Percentiles rank a stretch among this genome's conserved stretches.
These are phyloP conservation scores for Syzygium aromaticum DNA, from an alignment of 345 rosid species.

Conservation along the genomic window DNA sequence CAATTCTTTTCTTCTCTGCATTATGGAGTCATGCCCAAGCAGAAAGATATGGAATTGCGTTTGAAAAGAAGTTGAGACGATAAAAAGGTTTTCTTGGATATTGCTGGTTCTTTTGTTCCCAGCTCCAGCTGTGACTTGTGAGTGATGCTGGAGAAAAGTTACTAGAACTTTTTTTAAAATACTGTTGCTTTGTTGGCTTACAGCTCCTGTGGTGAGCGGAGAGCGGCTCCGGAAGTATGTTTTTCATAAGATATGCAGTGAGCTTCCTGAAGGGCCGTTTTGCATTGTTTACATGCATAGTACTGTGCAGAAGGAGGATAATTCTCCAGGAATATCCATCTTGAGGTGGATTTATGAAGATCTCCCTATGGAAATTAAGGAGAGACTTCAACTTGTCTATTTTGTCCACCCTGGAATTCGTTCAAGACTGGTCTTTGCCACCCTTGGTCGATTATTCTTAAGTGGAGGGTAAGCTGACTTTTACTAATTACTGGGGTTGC, in stretches of 20 bases:
- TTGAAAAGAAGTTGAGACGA: neutral
- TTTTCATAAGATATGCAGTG: slow-evolving; percentile 58
- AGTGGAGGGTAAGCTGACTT: slow-evolving; percentile 69
- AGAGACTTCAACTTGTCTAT: slow-evolving; percentile 70
- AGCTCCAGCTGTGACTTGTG: neutral
- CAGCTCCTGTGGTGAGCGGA: slow-evolving; percentile 81
- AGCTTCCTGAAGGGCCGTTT: slow-evolving; percentile 74
- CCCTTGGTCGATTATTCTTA: slow-evolving; percentile 84
- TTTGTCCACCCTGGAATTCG: slow-evolving; percentile 87
- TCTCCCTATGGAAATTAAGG: slow-evolving; percentile 59
- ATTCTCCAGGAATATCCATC: slow-evolving; percentile 71
- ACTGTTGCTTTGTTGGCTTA: slow-evolving; percentile 1
- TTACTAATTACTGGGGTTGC: neutral
- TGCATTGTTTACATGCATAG: slow-evolving; percentile 81
- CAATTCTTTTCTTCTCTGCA: neutral
- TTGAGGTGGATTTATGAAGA: slow-evolving; percentile 96
- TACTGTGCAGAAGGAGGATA: slow-evolving; percentile 79
- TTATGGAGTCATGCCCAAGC: neutral
- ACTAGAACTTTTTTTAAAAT: neutral
- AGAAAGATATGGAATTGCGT: neutral
- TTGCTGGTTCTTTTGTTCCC: neutral
- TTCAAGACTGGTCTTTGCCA: slow-evolving; percentile 75
- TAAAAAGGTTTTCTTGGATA: neutral
- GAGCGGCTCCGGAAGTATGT: slow-evolving; percentile 79
- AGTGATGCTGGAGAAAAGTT: neutral